Base-by-base conservation (phyloP, 768 basidiomycete genomes). In the Pleurotus tuber-regium region DNA sequence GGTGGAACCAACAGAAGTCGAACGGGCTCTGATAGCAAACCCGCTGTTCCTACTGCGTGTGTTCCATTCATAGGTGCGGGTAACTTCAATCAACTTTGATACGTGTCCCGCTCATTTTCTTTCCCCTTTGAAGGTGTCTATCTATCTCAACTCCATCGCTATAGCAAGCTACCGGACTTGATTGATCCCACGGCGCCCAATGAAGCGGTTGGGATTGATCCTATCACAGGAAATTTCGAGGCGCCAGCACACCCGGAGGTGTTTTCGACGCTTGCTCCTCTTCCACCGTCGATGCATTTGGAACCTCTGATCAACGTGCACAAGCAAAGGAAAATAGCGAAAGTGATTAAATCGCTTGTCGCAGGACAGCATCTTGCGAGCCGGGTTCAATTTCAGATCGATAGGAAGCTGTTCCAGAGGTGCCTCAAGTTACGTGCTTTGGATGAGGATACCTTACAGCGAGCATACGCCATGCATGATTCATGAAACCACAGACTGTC, bases 241-340 rank as follows among this genome's bases (percentile, higher is more conserved):
- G 66, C 85, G 6, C 87, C 83, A 1, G 78, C 84, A 25, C 84
- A 86, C 56, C 88, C 90, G 0, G 88, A 91, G 54, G 87, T 92
- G 23, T 93, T 93, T 65, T 74, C 82, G 1, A 74, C 83, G 10
- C 76, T 93, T 4, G 76, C 83, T 2, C 78, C 85, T 6, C 79
- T 92, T 3, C 91, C 90, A 0, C 62, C 81, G 1, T 78, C 80
- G n/a, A 89, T 92, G 74, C 81, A 85, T 54, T 78, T 93, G 24
- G 89, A 92, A 59, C 89, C 91, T 3, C 67, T 93, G 52, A 89
- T 93, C 69, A 93, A 92, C 62, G 86, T 93, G 4, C 89, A 92
- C 67, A 92, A 93, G 67, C 91, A 93, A 63, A 82, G 91, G 29
- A 69, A 86, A 57, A 87, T 90, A 47, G 89, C 91, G 8, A 79